These are phyloP conservation scores for Haematococcus sp. DNA, from an alignment of 139 green algal genomes.

Conservation along the genomic window DNA sequence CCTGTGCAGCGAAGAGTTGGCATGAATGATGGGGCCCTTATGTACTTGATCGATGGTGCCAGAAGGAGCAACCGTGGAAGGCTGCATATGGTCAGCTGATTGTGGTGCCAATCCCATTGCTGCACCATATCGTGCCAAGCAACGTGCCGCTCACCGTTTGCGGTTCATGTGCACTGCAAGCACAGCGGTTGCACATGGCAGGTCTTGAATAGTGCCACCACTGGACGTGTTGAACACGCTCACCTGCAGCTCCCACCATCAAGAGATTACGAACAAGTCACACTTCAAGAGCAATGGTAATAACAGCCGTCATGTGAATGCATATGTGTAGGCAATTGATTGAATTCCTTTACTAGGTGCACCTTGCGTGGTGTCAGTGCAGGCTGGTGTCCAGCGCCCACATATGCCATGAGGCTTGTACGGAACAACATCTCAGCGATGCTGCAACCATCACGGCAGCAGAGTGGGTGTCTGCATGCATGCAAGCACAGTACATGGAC, in stretches of 20 bases:
- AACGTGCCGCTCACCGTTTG: slow-evolving; percentile 40
- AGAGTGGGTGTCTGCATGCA: neutral
- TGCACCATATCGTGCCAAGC: too few species aligned
- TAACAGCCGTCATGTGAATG: too few species aligned
- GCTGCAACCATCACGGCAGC: slow-evolving; percentile 36
- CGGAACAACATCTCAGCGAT: slow-evolving; percentile 82
- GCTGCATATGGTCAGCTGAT: too few species aligned
- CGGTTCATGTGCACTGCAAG: slow-evolving; percentile 75
- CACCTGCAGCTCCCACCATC: slow-evolving; percentile 23
- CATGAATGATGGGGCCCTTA: too few species aligned
- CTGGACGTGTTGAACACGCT: slow-evolving; percentile 72
- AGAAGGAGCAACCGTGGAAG: too few species aligned
- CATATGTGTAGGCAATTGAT: too few species aligned
- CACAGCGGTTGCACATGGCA: slow-evolving; percentile 61
- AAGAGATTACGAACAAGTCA: too few species aligned
- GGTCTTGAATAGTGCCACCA: slow-evolving; percentile 36
- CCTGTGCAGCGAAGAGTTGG: too few species aligned
- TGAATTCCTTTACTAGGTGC: too few species aligned
- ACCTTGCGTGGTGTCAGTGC: slow-evolving; percentile 67
- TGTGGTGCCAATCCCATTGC: too few species aligned
- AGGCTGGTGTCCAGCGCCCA: slow-evolving; percentile 72
- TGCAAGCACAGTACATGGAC: neutral
- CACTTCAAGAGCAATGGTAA: too few species aligned
- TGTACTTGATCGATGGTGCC: slow-evolving; percentile 24
- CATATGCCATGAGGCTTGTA: slow-evolving; percentile 75